These are phyloP conservation scores for Boletus subcaerulescens DNA, from an alignment of 768 basidiomycete genomes.

Conservation along the genomic window DNA sequence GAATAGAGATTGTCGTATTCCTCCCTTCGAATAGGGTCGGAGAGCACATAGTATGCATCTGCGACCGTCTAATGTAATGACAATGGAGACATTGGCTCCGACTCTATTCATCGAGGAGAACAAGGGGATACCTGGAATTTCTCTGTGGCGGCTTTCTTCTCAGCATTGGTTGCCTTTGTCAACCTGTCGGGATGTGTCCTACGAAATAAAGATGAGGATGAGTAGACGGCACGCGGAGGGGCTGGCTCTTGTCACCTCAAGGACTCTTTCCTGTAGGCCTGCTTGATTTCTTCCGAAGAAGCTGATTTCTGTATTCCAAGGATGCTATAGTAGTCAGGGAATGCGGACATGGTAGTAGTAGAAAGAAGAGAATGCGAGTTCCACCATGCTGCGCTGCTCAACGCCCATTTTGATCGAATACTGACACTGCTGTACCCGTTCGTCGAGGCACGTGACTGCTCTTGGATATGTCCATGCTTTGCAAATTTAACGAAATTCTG, in stretches of 20 bases:
- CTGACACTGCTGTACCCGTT: background rate
- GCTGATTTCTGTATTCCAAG: slow-evolving; percentile 54
- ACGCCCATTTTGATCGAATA: slow-evolving; percentile 5
- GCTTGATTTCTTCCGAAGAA: slow-evolving; percentile 65
- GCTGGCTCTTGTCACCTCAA: slow-evolving; percentile 44
- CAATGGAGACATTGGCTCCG: background rate
- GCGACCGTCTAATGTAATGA: slow-evolving; percentile 57
- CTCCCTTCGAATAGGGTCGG: slow-evolving; percentile 65
- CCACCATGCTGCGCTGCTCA: slow-evolving; percentile 15
- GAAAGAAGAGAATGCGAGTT: slow-evolving; percentile 3
- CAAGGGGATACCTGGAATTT: slow-evolving; percentile 62
- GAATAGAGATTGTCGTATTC: slow-evolving; percentile 72
- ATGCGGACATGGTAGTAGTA: slow-evolving; percentile 56
- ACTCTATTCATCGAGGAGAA: background rate
- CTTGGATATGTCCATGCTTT: too few relatives aligned
- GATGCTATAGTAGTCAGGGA: slow-evolving; percentile 79
- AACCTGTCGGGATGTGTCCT: slow-evolving; percentile 91
- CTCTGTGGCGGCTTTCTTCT: slow-evolving; percentile 76
- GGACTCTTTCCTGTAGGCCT: slow-evolving; percentile 79
- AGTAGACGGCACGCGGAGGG: slow-evolving; percentile 5
- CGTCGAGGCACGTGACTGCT: background rate
- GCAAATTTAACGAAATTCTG: background rate
- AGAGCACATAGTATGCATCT: slow-evolving; percentile 92
- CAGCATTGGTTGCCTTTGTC: slow-evolving; percentile 61
- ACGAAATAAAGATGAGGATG: slow-evolving; percentile 20